These are phyloP conservation scores for Fistulinella staudtii DNA, from an alignment of 1,284 basidiomycete genomes.

Conservation along the genomic window DNA sequence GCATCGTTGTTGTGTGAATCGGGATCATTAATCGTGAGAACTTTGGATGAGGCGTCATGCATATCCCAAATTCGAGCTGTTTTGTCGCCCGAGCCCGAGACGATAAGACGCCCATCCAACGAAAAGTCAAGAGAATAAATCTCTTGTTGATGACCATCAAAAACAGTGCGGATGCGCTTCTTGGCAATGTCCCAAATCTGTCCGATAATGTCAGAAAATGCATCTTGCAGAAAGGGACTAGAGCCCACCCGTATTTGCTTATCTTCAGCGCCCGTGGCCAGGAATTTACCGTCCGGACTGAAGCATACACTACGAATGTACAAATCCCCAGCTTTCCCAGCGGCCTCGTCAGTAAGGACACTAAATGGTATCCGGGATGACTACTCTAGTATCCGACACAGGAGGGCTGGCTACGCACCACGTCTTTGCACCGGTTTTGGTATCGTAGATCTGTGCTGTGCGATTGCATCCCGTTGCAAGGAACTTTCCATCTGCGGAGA, in stretches of 20 bases:
- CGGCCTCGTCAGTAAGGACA: constrained; percentile 64
- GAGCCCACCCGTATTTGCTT: constrained; percentile 72
- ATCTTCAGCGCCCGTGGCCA: constrained; percentile 85
- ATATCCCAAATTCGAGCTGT: constrained; percentile 90
- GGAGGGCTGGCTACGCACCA: constrained; percentile 39
- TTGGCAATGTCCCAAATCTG: constrained; percentile 86
- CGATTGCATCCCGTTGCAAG: constrained; percentile 79
- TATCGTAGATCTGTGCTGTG: constrained; percentile 73
- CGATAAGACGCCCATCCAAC: constrained; percentile 74
- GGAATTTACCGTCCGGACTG: constrained; percentile 75
- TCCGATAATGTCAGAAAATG: constrained; percentile 11
- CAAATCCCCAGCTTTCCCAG: constrained; percentile 65
- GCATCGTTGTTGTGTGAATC: constrained; percentile 60
- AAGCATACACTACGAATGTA: constrained; percentile 86
- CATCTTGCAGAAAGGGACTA: constrained; percentile 1
- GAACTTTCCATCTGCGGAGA: constrained; percentile 76
- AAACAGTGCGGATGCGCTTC: constrained; percentile 66
- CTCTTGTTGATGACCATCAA: constrained; percentile 85
- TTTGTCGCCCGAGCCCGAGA: constrained; percentile 88
- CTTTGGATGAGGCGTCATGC: constrained; percentile 54
- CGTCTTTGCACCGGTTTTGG: constrained; percentile 63
- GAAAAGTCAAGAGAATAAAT: constrained; percentile 91
- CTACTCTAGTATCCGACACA: constrained; percentile 2
- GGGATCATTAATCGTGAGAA: constrained; percentile 58
- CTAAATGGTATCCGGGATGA: constrained; percentile 36